Conservation (phyloP, 2,329 filamentous ascomycete genomes). For the Aureobasidium melanogenum region DNA sequence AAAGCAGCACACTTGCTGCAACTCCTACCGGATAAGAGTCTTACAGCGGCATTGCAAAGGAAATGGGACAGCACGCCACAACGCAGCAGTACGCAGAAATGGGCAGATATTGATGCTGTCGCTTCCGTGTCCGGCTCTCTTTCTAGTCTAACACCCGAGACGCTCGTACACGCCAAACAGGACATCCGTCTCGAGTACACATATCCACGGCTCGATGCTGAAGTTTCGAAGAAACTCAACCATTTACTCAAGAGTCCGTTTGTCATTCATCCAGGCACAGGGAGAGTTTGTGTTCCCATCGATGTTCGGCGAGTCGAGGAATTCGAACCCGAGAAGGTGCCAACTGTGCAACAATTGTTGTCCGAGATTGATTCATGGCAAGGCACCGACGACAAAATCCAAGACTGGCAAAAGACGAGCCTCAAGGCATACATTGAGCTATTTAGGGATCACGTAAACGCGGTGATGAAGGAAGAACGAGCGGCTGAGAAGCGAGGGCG, state of each 20-base stretch:
- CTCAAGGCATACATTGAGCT: constrained; percentile 86
- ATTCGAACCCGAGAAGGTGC: constrained; percentile 83
- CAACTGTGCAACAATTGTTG: constrained; percentile 74
- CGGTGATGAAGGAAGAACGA: constrained; percentile 66
- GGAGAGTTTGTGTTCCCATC: constrained; percentile 91
- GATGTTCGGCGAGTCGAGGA: constrained; percentile 63
- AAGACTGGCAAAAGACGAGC: constrained; percentile 95
- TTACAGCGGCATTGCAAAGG: constrained; percentile 70
- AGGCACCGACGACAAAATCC: constrained; percentile 37
- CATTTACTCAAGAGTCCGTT: constrained; percentile 97
- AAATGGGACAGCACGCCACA: constrained; percentile 85
- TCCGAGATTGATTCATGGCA: constrained; percentile 79
- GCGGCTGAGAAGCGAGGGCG: constrained; percentile 42
- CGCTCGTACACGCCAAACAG: constrained; percentile 81
- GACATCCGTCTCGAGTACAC: constrained; percentile 96
- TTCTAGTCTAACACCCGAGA: constrained; percentile 47
- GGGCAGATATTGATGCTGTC: constrained; percentile 84
- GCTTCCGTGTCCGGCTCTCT: constrained; percentile 65
- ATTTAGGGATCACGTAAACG: constrained; percentile 73
- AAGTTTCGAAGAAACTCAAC: constrained; percentile 95
- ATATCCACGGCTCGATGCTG: constrained; percentile 91
- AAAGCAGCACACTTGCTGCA: constrained; percentile 69
- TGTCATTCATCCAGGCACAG: constrained; percentile 90
- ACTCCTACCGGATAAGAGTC: constrained; percentile 70
- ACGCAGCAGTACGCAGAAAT: constrained; percentile 71